A percentile compares a stretch with the other conserved stretches of the same genome.
Conservation (phyloP, 169 alveolate species). For the Eimeria tenella region DNA sequence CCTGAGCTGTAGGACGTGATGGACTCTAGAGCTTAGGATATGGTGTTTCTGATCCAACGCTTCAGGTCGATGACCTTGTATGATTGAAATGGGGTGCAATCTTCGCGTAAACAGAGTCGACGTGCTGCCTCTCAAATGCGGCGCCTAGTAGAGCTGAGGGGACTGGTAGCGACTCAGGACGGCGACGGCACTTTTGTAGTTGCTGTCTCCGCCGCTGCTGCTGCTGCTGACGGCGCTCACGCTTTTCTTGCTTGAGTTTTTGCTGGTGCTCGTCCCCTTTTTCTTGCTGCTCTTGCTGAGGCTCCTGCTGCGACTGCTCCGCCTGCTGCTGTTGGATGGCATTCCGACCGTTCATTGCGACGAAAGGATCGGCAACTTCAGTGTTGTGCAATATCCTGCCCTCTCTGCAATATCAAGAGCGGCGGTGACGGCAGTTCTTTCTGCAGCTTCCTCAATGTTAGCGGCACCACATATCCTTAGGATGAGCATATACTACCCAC, state of each 20-base stretch:
- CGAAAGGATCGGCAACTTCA: not conserved
- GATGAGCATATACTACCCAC: no score
- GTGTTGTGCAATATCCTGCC: not conserved
- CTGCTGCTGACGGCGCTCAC: slow-evolving; percentile 52
- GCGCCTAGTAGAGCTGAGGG: slow-evolving; percentile 55
- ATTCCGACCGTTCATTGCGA: not conserved
- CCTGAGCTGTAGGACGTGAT: no score
- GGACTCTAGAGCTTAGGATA: not conserved
- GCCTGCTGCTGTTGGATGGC: not conserved
- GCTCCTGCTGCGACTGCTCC: not conserved
- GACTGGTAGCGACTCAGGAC: slow-evolving; percentile 49
- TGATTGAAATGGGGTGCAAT: slow-evolving; percentile 58
- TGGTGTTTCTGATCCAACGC: not conserved
- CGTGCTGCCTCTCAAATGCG: slow-evolving; percentile 60
- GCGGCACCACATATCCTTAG: not conserved
- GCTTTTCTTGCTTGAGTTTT: not conserved
- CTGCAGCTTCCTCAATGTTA: not conserved
- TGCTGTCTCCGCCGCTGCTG: slow-evolving; percentile 44
- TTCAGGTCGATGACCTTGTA: slow-evolving; percentile 23
- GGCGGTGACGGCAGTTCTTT: not conserved
- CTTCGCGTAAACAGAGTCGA: slow-evolving; percentile 41
- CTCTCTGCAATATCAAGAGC: not conserved
- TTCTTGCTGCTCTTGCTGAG: slow-evolving; percentile 20
- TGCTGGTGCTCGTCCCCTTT: not conserved
- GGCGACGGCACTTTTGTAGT: slow-evolving; percentile 10